Conservation (phyloP, 2,329 filamentous ascomycete genomes). For the Falciphora oryzae region DNA sequence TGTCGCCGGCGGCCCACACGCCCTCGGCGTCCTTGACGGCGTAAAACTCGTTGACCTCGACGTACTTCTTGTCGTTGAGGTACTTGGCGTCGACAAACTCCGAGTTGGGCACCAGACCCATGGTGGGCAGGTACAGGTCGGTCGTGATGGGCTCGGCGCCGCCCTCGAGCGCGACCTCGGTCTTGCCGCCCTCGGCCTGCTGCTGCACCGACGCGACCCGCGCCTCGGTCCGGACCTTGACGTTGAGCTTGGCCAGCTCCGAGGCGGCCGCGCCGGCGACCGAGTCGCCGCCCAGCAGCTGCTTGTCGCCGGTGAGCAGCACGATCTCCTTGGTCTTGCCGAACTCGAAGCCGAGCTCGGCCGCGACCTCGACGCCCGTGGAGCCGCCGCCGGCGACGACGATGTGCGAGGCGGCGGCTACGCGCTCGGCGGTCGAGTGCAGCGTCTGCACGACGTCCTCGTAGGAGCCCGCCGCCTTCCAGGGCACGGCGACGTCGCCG, state of each 20-base stretch:
- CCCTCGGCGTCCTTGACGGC: constrained; percentile 37
- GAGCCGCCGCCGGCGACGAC: constrained; percentile 51
- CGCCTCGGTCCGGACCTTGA: constrained; percentile 38
- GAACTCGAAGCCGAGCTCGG: constrained; percentile 48
- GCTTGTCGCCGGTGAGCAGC: constrained; percentile 36
- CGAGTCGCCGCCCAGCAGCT: constrained; percentile 39
- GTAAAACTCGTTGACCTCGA: constrained; percentile 45
- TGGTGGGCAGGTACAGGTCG: constrained; percentile 46
- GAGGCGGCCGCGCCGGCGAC: constrained; percentile 32
- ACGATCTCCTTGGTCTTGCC: constrained; percentile 40
- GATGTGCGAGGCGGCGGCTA: constrained; percentile 43
- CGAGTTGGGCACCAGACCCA: constrained; percentile 50
- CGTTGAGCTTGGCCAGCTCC: constrained; percentile 48
- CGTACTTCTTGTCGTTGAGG: constrained; percentile 38
- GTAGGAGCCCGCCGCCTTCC: constrained; percentile 45
- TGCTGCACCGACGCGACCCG: constrained; percentile 31
- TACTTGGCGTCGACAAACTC: constrained; percentile 41
- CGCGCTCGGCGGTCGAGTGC: constrained; percentile 32
- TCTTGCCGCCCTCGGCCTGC: constrained; percentile 35
- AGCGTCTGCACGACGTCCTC: constrained; percentile 37
- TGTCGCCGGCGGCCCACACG: constrained; percentile 50
- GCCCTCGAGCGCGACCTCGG: constrained; percentile 39
- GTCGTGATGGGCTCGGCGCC: constrained; percentile 44
- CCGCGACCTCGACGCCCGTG: constrained; percentile 51
- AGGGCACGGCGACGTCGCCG: constrained; percentile 36